phyloP scores from a whole-genome alignment of 257 asterid genomes.

The Oldenlandia corymbosa region DNA sequence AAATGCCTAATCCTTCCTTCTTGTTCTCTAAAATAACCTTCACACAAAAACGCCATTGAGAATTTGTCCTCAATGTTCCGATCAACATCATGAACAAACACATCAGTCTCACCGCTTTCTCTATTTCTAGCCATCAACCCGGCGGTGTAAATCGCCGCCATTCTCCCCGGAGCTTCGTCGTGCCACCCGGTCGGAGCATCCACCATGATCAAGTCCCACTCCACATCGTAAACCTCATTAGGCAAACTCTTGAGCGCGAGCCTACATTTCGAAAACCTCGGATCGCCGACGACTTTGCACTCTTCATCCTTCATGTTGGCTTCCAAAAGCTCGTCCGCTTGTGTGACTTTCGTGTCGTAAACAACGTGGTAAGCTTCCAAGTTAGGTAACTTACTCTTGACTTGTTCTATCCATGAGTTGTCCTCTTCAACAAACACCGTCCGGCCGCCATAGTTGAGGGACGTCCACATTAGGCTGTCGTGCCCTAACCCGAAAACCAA shows the following conservation, averaged over 20 bases:
- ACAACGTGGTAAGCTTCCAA: conserved; percentile 62
- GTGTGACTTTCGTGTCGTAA: conserved; percentile 58
- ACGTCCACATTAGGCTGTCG: conserved; percentile 90
- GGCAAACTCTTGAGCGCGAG: conserved; percentile 61
- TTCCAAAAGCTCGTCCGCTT: conserved; percentile 65
- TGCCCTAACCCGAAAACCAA: conserved; percentile 77
- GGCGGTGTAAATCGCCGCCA: conserved; percentile 79
- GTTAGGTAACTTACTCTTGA: conserved; percentile 43
- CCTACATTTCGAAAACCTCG: conserved; percentile 67
- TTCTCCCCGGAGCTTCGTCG: conserved; percentile 78
- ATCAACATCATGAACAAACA: conserved; percentile 88
- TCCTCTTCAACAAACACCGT: conserved; percentile 85
- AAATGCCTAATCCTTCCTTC: conserved; percentile 76
- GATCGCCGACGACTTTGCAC: conserved; percentile 55
- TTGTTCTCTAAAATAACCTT: conserved; percentile 60
- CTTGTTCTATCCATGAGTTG: conserved; percentile 60
- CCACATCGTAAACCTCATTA: conserved; percentile 49
- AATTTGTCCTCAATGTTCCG: conserved; percentile 68
- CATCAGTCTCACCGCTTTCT: conserved; percentile 64
- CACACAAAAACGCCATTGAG: conserved; percentile 65
- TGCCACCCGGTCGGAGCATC: conserved; percentile 89
- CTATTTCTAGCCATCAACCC: conserved; percentile 78
- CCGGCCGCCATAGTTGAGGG: conserved; percentile 76
- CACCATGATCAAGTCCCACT: conserved; percentile 90
- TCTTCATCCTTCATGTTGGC: conserved; percentile 37